Evolutionary conservation across 352 stramenopile species (phyloP), one percentile per base, ranked within the genome.

Genomic region (Pythium phragmiticola): DNA sequence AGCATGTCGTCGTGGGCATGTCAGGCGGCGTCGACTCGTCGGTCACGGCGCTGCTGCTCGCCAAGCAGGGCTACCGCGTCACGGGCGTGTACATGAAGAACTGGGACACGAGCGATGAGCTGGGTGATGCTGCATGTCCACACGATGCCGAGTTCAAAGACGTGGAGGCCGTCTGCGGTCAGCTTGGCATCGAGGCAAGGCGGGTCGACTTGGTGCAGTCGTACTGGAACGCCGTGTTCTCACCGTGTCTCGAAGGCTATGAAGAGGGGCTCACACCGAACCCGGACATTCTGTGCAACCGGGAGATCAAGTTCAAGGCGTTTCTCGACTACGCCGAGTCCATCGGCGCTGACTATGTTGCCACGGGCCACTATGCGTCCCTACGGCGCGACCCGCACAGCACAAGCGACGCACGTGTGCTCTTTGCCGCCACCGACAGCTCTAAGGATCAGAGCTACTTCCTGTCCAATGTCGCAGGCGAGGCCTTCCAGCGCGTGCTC

Each of bases 11-110:
- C 2, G 92, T 99, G 28, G 97, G 97, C 45, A 96, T 99, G 84
- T 99, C 95, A 13, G 97, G 97, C 30, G 97, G 97, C n/a, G 96
- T 99, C 23, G 97, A 99, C 74, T 99, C 96, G 21, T 98, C 96
- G 1, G 97, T 99, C 28, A 82, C 92, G 41, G 96, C 96, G 21
- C 79, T 97, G 70, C 74, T 99, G 28, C 79, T 99, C 9, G 73
- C 91, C 36, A 57, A 91, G 37, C 82, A 97, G 66, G 90, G 90
- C n/a, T 96, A 92, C 76, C 78, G 89, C 43, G 83, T 99, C 52
- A 84, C 95, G 17, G 97, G 95, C n/a, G 84, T 99, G 43, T 98
- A 99, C 76, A 99, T 99, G 97, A 97, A 96, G 67, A 99, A 99
- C 76, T 99, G 97, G 97, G 97, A 99, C 77, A 63, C 81, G 19